Evolutionary conservation across 2,329 filamentous ascomycete genomes (phyloP).

Genomic region (Ophiostoma fasciatum): DNA sequence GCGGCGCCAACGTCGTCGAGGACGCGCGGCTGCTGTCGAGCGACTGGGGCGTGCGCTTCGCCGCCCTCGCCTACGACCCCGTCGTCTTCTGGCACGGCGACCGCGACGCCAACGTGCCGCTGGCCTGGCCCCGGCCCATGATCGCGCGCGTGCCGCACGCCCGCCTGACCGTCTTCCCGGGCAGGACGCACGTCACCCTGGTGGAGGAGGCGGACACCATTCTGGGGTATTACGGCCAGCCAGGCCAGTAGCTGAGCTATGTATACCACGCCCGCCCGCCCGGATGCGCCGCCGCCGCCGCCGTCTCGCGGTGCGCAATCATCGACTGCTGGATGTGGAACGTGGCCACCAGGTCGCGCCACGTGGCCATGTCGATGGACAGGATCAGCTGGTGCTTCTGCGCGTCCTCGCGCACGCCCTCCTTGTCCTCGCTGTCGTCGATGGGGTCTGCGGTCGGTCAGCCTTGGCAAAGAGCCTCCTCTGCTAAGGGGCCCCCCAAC

Average conservation of each 20-base stretch:
- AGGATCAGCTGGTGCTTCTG: constrained; percentile 72
- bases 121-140: constrained; percentile 22
- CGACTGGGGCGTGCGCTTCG: constrained; percentile 19
- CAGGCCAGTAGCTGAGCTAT: too few relatives aligned
- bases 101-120: constrained; percentile 18
- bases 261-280: constrained; percentile 10
- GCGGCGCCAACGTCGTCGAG: constrained; percentile 13
- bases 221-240: constrained; percentile 1
- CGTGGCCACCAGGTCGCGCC: constrained; percentile 60
- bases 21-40: constrained; percentile 18
- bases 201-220: constrained; percentile 6
- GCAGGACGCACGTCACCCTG: constrained; percentile 17
- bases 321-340: constrained; percentile 67
- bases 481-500: too few relatives aligned
- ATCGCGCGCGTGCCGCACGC: constrained; percentile 20
- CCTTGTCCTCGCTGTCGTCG: constrained; percentile 27
- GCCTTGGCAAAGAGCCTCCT: neutral
- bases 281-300: constrained; percentile 14
- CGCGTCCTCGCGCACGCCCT: constrained; percentile 6
- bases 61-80: constrained; percentile 15
- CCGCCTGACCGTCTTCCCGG: constrained; percentile 19
- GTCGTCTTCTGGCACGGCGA: constrained; percentile 21
- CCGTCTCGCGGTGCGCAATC: constrained; percentile 59
- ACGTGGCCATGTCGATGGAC: constrained; percentile 71
- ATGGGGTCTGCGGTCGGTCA: constrained; percentile 22